Evolutionary conservation across 345 rosid genomes (phyloP).

Genomic region (Excoecaria agallocha): DNA sequence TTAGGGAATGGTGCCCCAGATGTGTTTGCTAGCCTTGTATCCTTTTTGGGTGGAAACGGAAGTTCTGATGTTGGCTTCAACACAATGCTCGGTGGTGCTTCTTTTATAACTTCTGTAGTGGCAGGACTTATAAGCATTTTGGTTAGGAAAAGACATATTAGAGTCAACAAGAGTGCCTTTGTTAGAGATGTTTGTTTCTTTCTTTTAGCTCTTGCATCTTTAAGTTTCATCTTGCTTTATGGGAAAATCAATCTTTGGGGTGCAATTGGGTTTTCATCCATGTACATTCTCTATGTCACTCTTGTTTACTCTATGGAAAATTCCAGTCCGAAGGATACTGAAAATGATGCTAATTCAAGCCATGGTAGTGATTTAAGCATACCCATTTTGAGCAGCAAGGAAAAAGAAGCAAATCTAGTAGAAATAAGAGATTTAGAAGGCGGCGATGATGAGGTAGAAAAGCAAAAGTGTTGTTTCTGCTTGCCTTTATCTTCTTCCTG

Average conservation of each 20-base stretch:
- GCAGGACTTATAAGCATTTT: slow-evolving; percentile 64
- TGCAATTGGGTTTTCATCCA: slow-evolving; percentile 50
- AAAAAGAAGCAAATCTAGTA: slow-evolving; percentile 28
- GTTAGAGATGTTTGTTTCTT: slow-evolving; percentile 66
- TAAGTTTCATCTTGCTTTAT: slow-evolving; percentile 42
- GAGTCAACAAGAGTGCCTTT: slow-evolving; percentile 54
- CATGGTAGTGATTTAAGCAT: slow-evolving; percentile 27
- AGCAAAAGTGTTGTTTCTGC: slow-evolving; percentile 27
- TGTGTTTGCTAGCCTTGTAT: slow-evolving; percentile 70
- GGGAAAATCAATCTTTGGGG: slow-evolving; percentile 64
- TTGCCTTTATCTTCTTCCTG: slow-evolving; percentile 27
- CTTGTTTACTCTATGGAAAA: slow-evolving; percentile 47
- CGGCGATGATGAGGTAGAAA: slow-evolving; percentile 13
- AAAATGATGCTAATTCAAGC: slow-evolving; percentile 20
- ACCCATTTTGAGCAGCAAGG: slow-evolving; percentile 37
- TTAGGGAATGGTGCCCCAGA: slow-evolving; percentile 94
- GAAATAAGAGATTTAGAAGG: slow-evolving; percentile 33
- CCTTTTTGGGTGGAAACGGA: slow-evolving; percentile 53
- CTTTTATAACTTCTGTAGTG: slow-evolving; percentile 75
- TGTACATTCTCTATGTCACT: slow-evolving; percentile 58
- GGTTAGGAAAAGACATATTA: slow-evolving; percentile 32
- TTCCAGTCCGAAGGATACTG: neutral
- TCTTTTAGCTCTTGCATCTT: slow-evolving; percentile 52
- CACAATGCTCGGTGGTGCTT: slow-evolving; percentile 70
- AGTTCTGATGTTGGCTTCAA: slow-evolving; percentile 61